These are phyloP conservation scores for Cnidoscolus chayamansa DNA, from an alignment of 441 rosid species.

Conservation along the genomic window DNA sequence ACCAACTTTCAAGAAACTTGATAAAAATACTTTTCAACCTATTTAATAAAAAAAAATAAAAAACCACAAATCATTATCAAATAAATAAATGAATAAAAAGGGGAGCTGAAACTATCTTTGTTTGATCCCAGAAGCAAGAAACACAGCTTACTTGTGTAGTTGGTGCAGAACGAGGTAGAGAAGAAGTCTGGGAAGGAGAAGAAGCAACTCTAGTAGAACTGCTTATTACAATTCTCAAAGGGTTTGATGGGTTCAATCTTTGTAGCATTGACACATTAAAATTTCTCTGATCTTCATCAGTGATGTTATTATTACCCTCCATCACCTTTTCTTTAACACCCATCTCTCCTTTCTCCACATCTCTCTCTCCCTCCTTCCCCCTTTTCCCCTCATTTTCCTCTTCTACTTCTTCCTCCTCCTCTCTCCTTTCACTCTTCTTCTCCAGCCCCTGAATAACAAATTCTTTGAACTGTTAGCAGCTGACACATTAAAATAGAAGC, in stretches of 20 bases:
- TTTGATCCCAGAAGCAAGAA: neutral
- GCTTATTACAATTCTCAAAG: slow-evolving; percentile 61
- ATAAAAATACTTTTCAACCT: neutral
- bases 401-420: slow-evolving; percentile 1
- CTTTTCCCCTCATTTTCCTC: neutral
- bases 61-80: neutral
- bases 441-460: slow-evolving; percentile 38
- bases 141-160: slow-evolving; percentile 58
- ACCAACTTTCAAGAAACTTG: neutral
- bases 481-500: neutral
- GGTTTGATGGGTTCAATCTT: slow-evolving; percentile 74
- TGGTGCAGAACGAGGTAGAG: slow-evolving; percentile 69
- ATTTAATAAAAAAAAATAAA: too few species aligned
- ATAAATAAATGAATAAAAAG: neutral
- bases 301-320: neutral
- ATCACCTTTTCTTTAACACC: slow-evolving; percentile 26
- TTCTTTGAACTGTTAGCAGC: slow-evolving; percentile 7
- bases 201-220: slow-evolving; percentile 36
- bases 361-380: slow-evolving; percentile 20
- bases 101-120: neutral
- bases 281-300: slow-evolving; percentile 17
- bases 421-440: slow-evolving; percentile 35
- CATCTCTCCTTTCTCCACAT: slow-evolving; percentile 42
- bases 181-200: slow-evolving; percentile 42
- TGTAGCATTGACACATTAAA: slow-evolving; percentile 48